Conservation (phyloP, 805 yeast genomes). For the Wickerhamomyces chaumierensis region DNA sequence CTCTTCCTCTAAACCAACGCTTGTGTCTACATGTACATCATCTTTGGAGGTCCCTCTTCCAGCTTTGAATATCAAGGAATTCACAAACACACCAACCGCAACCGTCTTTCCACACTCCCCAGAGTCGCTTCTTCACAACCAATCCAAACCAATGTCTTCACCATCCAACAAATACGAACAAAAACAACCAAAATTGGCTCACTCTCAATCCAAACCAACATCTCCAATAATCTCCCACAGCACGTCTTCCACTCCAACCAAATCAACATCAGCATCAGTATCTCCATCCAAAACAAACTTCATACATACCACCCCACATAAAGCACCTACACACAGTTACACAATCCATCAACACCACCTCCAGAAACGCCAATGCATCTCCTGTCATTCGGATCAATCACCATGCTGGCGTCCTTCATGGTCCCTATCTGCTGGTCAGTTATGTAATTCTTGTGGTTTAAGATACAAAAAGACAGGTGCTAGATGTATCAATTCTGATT, state of each 20-base stretch:
- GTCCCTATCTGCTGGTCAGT: conserved; percentile 84
- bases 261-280: no score
- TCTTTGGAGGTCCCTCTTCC: background rate
- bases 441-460: conserved; percentile 93
- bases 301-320: conserved; percentile 18
- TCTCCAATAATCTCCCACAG: background rate
- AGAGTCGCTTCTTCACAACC: background rate
- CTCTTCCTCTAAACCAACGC: background rate
- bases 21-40: no score
- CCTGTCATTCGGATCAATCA: conserved; percentile 82
- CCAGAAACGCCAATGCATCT: conserved; percentile 56
- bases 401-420: conserved; percentile 99
- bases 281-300: conserved; percentile 7
- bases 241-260: conserved; percentile 4
- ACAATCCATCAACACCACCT: conserved; percentile 18
- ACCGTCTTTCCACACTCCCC: background rate
- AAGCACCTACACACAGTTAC: conserved; percentile 19
- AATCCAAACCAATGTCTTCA: conserved; percentile 1
- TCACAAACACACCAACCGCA: background rate
- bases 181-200: no score
- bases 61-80: background rate
- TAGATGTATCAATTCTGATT: conserved; percentile 63
- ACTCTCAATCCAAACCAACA: background rate
- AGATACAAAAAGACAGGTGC: conserved; percentile 92
- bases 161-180: conserved; percentile 1